Evolutionary conservation across 176 grass and related monocot genomes (phyloP), one percentile per base, ranked within the genome.

Genomic region (Olyra latifolia): DNA sequence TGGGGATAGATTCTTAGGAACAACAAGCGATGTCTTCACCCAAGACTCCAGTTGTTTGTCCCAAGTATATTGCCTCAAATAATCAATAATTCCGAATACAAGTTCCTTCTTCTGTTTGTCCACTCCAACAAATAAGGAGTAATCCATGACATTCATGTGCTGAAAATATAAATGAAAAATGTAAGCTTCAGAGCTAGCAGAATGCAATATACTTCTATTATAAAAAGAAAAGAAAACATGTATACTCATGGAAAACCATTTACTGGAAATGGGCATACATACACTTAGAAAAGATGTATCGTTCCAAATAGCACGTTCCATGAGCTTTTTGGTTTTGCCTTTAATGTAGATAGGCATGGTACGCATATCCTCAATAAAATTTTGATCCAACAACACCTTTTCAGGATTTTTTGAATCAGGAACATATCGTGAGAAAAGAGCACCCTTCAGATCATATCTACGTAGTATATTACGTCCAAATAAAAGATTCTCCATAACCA

Each of bases 401-500:
- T 82, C 92, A 5, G 66, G 60, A 59, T 66, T 56, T 54, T 82
- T 71, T 60, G 89, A 86, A 82, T 89, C 89, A 48, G 62, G 35
- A 62, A 97, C 63, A 48, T 92, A 76, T 47, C 95, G 80, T 42
- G 85, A 87, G 64, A 89, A 94, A 62, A 92, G 82, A 84, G 95
- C 88, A 59, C 95, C 92, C 75, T 98, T 98, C 76, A 98, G 90
- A 85, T 98, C 92, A 87, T 94, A 98, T 85, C 62, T 85, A 17
- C 87, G 82, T 77, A 85, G 41, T 72, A 98, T 57, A 73, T 89
- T 82, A 79, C 57, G 95, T 50, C 95, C 95, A 89, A 87, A 98
- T 13, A 95, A 72, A 87, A 95, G 83, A 81, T 98, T 98, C 84
- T 98, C 95, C 90, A 95, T 98, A 85, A 98, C 88, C 90, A 98